Evolutionary conservation across 805 yeast genomes (phyloP).

Genomic region (Candida manassasensis): DNA sequence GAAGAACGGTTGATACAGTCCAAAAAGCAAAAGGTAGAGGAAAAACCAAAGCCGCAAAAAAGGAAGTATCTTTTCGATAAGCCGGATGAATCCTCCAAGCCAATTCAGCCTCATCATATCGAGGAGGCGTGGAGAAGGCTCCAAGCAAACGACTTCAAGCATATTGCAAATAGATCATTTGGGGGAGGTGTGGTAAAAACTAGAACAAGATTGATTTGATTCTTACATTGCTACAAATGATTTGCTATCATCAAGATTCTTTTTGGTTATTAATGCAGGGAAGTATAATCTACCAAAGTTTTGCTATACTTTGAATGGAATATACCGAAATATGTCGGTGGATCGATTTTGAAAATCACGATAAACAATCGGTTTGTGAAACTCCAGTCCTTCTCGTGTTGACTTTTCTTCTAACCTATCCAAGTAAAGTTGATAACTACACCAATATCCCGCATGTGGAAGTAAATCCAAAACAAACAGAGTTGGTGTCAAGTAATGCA

Average conservation of each 20-base stretch:
- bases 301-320: not conserved
- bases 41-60: conserved; percentile 28
- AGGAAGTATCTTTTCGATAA: conserved; percentile 72
- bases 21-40: conserved; percentile 24
- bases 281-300: conserved; percentile 1
- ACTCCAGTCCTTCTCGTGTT: conserved; percentile 10
- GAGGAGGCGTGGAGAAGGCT: conserved; percentile 85
- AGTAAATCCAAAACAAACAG: conserved; percentile 29
- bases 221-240: not conserved
- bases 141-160: conserved; percentile 54
- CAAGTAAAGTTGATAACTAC: conserved; percentile 24
- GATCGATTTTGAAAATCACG: conserved; percentile 27
- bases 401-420: conserved; percentile 17
- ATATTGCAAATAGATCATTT: conserved; percentile 63
- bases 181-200: conserved; percentile 61
- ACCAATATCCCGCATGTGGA: conserved; percentile 32
- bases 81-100: conserved; percentile 78
- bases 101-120: conserved; percentile 74
- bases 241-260: not conserved
- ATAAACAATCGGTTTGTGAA: conserved; percentile 29
- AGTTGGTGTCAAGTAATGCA: conserved; percentile 18
- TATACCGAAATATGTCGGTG: not conserved
- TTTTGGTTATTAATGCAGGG: not conserved
- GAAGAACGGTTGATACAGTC: conserved; percentile 50
- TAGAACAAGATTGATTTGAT: conserved; percentile 46